Conservation (phyloP, 1,139 yeast genomes). For the Groenewaldozyma sp. region DNA sequence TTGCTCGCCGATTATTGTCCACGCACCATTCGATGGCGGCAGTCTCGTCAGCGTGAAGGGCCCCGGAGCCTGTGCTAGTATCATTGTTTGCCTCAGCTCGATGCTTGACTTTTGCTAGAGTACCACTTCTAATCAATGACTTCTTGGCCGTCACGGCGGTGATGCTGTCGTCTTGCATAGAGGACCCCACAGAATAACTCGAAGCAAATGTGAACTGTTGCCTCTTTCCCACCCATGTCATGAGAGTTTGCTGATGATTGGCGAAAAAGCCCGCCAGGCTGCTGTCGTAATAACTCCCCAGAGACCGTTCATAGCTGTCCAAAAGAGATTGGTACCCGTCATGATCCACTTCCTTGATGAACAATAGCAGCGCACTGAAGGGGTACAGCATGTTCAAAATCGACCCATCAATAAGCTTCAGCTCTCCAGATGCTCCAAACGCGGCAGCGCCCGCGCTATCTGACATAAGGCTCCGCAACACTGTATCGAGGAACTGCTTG, state of each 20-base stretch:
- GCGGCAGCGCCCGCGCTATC: conserved; percentile 9
- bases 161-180: not conserved
- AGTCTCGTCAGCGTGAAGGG: conserved; percentile 4
- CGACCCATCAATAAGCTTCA: conserved; percentile 14
- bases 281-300: conserved; percentile 21
- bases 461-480: conserved; percentile 31
- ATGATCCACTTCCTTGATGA: conserved; percentile 47
- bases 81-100: not conserved
- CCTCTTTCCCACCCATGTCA: conserved; percentile 11
- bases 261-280: conserved; percentile 25
- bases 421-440: conserved; percentile 6
- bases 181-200: not conserved
- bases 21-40: conserved; percentile 10
- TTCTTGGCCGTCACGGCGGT: too few relatives aligned
- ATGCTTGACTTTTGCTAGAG: conserved; percentile 21
- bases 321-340: conserved; percentile 35
- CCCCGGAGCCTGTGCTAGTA: not conserved
- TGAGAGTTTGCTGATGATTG: conserved; percentile 22
- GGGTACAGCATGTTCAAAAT: conserved; percentile 32
- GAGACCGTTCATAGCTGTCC: conserved; percentile 22
- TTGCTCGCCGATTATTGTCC: conserved; percentile 19
- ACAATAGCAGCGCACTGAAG: conserved; percentile 55
- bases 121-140: conserved; percentile 25
- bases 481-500: conserved; percentile 36
- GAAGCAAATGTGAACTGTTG: conserved; percentile 18